A percentile compares a stretch with the other conserved stretches of the same genome.
Conservation (phyloP, 345 rosid species). For the Eucalyptus viminalis region DNA sequence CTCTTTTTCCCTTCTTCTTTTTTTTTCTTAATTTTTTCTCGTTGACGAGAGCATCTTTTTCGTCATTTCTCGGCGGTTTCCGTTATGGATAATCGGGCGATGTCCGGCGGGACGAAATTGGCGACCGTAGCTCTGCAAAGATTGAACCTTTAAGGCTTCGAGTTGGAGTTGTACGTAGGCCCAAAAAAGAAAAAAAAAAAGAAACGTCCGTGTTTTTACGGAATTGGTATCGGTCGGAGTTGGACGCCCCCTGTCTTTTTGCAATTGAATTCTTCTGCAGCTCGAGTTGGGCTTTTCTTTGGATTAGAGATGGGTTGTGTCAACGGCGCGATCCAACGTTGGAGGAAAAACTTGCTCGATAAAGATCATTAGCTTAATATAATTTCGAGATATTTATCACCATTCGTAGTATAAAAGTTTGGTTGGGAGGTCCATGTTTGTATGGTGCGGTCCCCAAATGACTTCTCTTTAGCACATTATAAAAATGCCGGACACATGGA, state of each 20-base stretch:
- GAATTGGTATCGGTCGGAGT: background rate
- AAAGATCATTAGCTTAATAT: background rate
- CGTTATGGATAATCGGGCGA: background rate
- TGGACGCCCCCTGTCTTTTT: background rate
- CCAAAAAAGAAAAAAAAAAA: too few species aligned
- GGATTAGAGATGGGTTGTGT: background rate
- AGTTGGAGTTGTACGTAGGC: background rate
- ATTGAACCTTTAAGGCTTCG: background rate
- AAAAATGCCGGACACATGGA: background rate
- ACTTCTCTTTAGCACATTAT: background rate
- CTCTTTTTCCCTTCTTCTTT: background rate
- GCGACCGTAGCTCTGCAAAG: background rate
- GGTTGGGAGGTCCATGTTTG: background rate
- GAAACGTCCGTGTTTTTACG: background rate
- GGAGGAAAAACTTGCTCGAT: background rate
- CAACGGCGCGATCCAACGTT: background rate
- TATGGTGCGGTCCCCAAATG: background rate
- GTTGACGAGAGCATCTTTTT: background rate
- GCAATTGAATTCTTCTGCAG: background rate
- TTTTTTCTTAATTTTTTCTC: background rate
- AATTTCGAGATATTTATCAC: background rate
- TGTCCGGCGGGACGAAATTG: background rate
- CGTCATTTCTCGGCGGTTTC: background rate
- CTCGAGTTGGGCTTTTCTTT: background rate
- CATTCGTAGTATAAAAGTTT: background rate